phyloP scores from a whole-genome alignment of 768 basidiomycete species.

The Podaxis pistillaris region DNA sequence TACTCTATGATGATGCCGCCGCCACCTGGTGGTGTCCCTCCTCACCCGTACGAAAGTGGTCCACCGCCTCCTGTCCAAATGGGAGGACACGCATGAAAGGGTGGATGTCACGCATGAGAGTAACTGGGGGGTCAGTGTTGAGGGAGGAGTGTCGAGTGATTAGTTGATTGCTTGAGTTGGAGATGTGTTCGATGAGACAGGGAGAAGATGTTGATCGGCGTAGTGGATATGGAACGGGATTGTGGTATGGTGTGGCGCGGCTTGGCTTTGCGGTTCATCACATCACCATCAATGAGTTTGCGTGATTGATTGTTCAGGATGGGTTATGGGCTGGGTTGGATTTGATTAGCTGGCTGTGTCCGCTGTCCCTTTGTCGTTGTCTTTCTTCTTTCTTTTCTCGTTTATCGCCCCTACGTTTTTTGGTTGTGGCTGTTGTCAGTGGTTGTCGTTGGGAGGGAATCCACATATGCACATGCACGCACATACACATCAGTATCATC shows the following conservation, averaged over 20 bases:
- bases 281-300: not conserved
- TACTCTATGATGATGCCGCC: slow-evolving; percentile 94
- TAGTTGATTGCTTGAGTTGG: not conserved
- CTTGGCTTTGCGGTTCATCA: not conserved
- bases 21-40: slow-evolving; percentile 48
- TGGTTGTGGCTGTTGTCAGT: slow-evolving; percentile 8
- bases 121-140: not conserved
- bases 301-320: not conserved
- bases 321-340: not conserved
- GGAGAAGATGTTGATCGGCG: not conserved
- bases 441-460: not conserved
- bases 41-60: slow-evolving; percentile 70
- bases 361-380: slow-evolving; percentile 15
- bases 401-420: slow-evolving; percentile 18
- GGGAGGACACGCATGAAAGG: slow-evolving; percentile 68
- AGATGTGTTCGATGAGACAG: not conserved
- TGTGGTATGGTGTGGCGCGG: not conserved
- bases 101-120: not conserved
- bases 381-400: slow-evolving; percentile 13
- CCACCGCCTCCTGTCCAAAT: slow-evolving; percentile 71
- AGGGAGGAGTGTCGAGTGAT: not conserved
- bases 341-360: slow-evolving; percentile 13
- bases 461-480: slow-evolving; percentile 3
- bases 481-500: not conserved
- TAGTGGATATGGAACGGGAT: not conserved